Conservation (phyloP, 345 rosid species). For the Excoecaria agallocha region DNA sequence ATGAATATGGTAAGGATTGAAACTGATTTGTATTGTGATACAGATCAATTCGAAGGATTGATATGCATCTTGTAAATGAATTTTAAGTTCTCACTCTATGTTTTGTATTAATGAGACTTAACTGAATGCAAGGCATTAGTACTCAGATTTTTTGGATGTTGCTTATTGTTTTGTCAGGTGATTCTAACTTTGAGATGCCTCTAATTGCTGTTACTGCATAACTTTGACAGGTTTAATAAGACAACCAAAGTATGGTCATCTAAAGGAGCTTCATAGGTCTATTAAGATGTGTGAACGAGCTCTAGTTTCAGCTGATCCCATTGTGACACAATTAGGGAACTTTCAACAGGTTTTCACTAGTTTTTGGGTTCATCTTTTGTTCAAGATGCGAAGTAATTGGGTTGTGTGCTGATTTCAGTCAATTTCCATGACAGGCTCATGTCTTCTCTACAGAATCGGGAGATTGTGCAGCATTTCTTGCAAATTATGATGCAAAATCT, state of each 20-base stretch:
- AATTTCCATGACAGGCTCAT: slow-evolving; percentile 54
- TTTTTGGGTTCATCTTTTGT: background rate
- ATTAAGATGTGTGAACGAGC: slow-evolving; percentile 92
- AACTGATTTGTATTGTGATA: background rate
- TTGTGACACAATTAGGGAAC: slow-evolving; percentile 74
- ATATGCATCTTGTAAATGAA: background rate
- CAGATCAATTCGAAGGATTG: background rate
- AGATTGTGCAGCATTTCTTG: slow-evolving; percentile 90
- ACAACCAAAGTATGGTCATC: slow-evolving; percentile 94
- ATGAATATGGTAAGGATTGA: slow-evolving; percentile 78
- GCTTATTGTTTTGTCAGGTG: background rate
- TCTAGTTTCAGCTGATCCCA: slow-evolving; percentile 78
- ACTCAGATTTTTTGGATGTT: background rate
- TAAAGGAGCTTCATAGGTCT: slow-evolving; percentile 93
- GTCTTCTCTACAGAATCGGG: slow-evolving; percentile 78
- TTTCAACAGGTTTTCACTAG: slow-evolving; percentile 66
- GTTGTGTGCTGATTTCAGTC: slow-evolving; percentile 20
- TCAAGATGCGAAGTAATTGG: slow-evolving; percentile 10
- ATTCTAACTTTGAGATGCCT: background rate
- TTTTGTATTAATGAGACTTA: background rate
- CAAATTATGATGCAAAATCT: slow-evolving; percentile 85
- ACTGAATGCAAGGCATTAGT: background rate
- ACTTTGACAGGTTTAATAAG: slow-evolving; percentile 67
- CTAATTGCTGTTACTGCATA: background rate
- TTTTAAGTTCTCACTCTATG: background rate